Conservation (phyloP, 2,329 filamentous ascomycete species). For the Fusarium sp. region DNA sequence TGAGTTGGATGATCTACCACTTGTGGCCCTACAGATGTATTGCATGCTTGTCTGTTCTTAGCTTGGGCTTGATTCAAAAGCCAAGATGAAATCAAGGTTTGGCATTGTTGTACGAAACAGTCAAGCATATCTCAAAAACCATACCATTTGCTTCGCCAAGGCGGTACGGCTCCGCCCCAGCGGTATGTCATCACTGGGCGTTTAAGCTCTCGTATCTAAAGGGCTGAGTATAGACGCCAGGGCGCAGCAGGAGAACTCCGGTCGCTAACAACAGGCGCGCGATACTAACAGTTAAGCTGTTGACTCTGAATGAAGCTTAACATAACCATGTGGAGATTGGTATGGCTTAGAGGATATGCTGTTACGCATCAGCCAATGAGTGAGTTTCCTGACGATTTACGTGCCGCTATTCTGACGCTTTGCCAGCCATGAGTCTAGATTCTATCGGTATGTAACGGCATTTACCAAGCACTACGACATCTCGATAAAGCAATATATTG, state of each 20-base stretch:
- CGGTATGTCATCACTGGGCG: conserved; percentile 9
- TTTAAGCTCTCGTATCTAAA: conserved; percentile 11
- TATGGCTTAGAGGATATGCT: background rate
- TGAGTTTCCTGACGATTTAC: background rate
- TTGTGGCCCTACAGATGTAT: background rate
- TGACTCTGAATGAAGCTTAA: background rate
- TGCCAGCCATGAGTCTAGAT: conserved; percentile 15
- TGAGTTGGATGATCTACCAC: conserved; percentile 39
- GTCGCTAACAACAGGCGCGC: background rate
- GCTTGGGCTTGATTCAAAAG: background rate
- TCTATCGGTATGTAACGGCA: conserved; percentile 2
- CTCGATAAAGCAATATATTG: background rate
- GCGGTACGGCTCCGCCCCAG: background rate
- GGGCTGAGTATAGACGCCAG: conserved; percentile 6
- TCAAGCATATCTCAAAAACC: background rate
- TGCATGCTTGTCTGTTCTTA: background rate
- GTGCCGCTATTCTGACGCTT: background rate
- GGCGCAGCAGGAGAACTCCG: background rate
- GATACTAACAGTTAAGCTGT: background rate
- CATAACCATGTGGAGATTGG: background rate
- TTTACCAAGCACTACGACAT: background rate
- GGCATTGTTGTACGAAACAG: background rate
- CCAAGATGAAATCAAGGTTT: conserved; percentile 11
- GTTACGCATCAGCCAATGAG: conserved; percentile 10
- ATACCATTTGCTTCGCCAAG: conserved; percentile 20